phyloP scores from a whole-genome alignment of 305 asterid genomes.

The Galium porrigens region DNA sequence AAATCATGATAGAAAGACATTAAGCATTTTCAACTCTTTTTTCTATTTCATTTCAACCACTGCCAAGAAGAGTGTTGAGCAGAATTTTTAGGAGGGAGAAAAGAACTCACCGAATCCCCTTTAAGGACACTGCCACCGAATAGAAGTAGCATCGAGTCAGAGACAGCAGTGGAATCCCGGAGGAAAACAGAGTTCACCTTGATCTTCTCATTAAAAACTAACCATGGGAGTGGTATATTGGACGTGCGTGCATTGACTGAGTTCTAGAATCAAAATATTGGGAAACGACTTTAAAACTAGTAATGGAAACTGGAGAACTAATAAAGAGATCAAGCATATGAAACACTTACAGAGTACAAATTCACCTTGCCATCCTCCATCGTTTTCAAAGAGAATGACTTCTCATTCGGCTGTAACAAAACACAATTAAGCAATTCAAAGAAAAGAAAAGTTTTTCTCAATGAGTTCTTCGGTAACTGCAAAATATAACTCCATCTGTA shows the following conservation, averaged over 20 bases:
- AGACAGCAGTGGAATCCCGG: slow-evolving; percentile 89
- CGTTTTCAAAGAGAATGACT: slow-evolving; percentile 71
- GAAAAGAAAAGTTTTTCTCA: not conserved
- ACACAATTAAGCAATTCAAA: slow-evolving; percentile 7
- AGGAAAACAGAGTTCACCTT: slow-evolving; percentile 79
- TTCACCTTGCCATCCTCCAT: slow-evolving; percentile 91
- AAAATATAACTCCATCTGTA: not conserved
- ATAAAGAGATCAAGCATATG: slow-evolving; percentile 10
- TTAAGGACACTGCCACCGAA: slow-evolving; percentile 73
- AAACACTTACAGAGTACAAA: slow-evolving; percentile 55
- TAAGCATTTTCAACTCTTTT: not conserved
- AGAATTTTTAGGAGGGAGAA: slow-evolving; percentile 8
- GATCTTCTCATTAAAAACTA: slow-evolving; percentile 81
- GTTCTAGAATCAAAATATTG: slow-evolving; percentile 30
- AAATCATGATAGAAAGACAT: not conserved
- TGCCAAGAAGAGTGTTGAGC: slow-evolving; percentile 4
- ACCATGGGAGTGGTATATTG: slow-evolving; percentile 80
- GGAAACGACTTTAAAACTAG: slow-evolving; percentile 9
- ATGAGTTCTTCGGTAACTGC: not conserved
- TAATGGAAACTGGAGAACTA: slow-evolving; percentile 8
- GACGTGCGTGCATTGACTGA: slow-evolving; percentile 69
- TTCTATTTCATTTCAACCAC: not conserved
- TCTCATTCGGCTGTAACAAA: slow-evolving; percentile 66
- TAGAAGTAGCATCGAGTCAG: slow-evolving; percentile 75
- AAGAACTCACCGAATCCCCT: slow-evolving; percentile 46